Evolutionary conservation across 768 basidiomycete species (phyloP), one percentile per base, ranked within the genome.

Genomic region (Russula emetica): DNA sequence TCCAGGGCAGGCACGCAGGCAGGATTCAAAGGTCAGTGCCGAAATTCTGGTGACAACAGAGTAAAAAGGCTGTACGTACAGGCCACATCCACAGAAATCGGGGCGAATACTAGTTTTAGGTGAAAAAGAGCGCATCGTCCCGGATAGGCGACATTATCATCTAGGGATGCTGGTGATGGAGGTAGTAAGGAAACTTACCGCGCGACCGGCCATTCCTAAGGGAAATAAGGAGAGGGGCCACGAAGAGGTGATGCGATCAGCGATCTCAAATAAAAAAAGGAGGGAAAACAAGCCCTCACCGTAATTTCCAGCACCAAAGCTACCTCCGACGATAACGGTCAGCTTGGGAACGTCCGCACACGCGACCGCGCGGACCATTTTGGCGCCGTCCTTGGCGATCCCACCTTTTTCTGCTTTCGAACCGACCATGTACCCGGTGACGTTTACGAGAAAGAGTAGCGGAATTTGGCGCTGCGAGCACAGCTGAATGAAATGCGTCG

Each of bases 1-100:
- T 26, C 3, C 45, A n/a, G 5, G 45, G 9, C 45, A 47, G 45
- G 45, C n/a, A 55, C 18, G 30, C 10, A 38, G 20, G 40, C 16
- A 24, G 14, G 34, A 50, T 49, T 26, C 34, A 49, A 44, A 22
- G n/a, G 32, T 52, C 26, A 44, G n/a, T 5, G 45, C 45, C 45
- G 45, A 14, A 40, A 47, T 50, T 66, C 64, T 60, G 45, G 55
- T 45, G n/a, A 40, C n/a, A 59, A 59, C 42, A 51, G 2, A 40
- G 56, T 40, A 20, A 55, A 26, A 66, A 45, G 38, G 47, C 38
- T 5, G 51, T 40, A 77, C 88, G 70, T 75, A 92, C 90, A 62
- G 94, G 94, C 95, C 95, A 98, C 92, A 94, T 95, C 91, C 92
- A 98, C 57, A 98, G 75, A 82, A 98, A 97, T 64, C 93, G 82